A percentile compares a stretch with the other conserved stretches of the same genome.
Conservation (phyloP, 805 yeast species). For the Candida nanaspora region DNA sequence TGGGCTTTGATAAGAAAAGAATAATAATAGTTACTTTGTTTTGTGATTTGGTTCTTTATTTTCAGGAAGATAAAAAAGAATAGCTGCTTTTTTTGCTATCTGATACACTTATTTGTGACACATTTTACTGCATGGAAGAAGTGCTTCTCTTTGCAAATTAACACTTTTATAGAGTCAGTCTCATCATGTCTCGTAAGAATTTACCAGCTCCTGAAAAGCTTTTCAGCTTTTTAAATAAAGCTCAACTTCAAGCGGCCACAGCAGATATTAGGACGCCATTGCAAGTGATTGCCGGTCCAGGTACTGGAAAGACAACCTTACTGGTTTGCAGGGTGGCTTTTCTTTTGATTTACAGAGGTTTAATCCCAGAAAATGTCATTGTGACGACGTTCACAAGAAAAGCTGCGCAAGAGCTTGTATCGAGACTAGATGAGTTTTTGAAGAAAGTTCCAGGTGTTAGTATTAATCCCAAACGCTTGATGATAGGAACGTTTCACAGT, state of each 20-base stretch:
- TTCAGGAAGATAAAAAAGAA: too few species aligned
- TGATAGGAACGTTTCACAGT: slow-evolving; percentile 89
- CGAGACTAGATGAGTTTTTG: slow-evolving; percentile 41
- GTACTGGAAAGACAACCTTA: slow-evolving; percentile 77
- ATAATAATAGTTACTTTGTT: too few species aligned
- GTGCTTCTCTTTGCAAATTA: too few species aligned
- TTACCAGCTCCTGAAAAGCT: not conserved
- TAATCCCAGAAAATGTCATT: slow-evolving; percentile 57
- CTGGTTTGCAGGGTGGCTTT: slow-evolving; percentile 73
- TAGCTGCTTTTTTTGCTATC: too few species aligned
- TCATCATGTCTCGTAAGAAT: not conserved
- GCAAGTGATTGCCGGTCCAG: slow-evolving; percentile 55
- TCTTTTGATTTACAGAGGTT: slow-evolving; percentile 41
- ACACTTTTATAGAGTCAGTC: too few species aligned
- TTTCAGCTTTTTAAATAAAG: slow-evolving; percentile 26
- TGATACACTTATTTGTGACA: too few species aligned
- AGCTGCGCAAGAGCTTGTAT: slow-evolving; percentile 82
- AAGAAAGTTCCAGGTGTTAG: slow-evolving; percentile 24
- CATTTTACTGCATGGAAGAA: too few species aligned
- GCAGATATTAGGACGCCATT: slow-evolving; percentile 31
- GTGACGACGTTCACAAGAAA: slow-evolving; percentile 92
- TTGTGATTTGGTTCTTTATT: too few species aligned
- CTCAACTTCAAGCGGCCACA: slow-evolving; percentile 38
- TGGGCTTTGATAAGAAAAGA: too few species aligned
- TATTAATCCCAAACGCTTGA: slow-evolving; percentile 33